phyloP scores from a whole-genome alignment of 208 protist species.

The Acanthamoeba healyi region DNA sequence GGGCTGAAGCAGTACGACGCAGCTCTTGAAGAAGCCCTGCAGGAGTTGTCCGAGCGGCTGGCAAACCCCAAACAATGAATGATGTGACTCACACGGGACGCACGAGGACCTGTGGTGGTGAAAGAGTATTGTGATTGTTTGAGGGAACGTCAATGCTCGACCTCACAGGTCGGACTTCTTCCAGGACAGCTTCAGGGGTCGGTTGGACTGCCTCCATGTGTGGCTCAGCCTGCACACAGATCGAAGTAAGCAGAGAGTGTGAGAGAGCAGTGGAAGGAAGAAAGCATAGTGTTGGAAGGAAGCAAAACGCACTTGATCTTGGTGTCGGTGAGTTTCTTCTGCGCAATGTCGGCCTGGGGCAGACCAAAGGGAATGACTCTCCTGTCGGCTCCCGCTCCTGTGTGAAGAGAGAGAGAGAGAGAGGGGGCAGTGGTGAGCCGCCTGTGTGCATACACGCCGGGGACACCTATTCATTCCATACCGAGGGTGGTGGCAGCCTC shows the following conservation, averaged over 20 bases:
- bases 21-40: background rate
- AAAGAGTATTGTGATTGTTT: too few species aligned
- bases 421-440: background rate
- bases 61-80: too few species aligned
- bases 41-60: too few species aligned
- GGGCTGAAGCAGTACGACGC: background rate
- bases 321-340: conserved; percentile 33
- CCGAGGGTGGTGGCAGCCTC: conserved; percentile 49
- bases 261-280: background rate
- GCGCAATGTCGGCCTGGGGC: background rate
- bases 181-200: background rate
- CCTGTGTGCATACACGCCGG: background rate
- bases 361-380: background rate
- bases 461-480: too few species aligned
- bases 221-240: background rate
- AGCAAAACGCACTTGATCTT: conserved; percentile 37
- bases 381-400: conserved; percentile 35
- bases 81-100: too few species aligned
- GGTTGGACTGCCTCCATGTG: background rate
- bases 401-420: too few species aligned
- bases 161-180: background rate
- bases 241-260: background rate
- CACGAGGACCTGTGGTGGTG: too few species aligned
- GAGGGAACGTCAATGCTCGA: too few species aligned
- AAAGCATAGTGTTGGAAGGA: background rate